Percentiles rank a stretch among this genome's conserved stretches.
phyloP scores from a whole-genome alignment of 129 eudicot species.

The Glebionis coronaria region DNA sequence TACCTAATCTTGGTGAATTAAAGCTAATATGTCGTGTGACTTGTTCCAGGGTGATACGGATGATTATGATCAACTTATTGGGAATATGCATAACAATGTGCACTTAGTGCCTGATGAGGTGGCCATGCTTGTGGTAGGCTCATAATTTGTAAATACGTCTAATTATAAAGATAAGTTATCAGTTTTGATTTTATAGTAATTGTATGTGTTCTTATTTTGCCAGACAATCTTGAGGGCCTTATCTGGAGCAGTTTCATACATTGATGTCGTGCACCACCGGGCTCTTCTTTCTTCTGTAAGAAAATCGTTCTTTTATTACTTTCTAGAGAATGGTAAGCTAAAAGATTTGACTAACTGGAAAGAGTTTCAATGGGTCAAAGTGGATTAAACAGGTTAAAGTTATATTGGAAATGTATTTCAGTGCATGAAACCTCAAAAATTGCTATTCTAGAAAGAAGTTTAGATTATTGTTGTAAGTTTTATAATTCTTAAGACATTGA shows the following conservation, averaged over 20 bases:
- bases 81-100: constrained; percentile 49
- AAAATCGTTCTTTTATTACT: background rate
- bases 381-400: no score
- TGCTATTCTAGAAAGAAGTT: background rate
- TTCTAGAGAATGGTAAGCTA: background rate
- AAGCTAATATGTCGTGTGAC: constrained; percentile 15
- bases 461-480: background rate
- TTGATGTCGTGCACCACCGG: constrained; percentile 61
- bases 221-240: constrained; percentile 83
- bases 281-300: constrained; percentile 74
- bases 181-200: background rate
- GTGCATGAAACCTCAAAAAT: background rate
- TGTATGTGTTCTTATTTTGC: background rate
- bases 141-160: background rate
- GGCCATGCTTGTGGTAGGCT: constrained; percentile 82
- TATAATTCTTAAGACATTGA: no score
- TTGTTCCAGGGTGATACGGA: constrained; percentile 55
- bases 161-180: background rate
- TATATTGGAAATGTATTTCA: background rate
- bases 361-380: background rate
- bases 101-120: constrained; percentile 64
- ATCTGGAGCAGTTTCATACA: constrained; percentile 70
- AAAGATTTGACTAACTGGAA: background rate
- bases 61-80: constrained; percentile 55
- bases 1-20: no score